Evolutionary conservation across 2,329 filamentous ascomycete genomes (phyloP).

Genomic region (Pseudogymnoascus sp.): DNA sequence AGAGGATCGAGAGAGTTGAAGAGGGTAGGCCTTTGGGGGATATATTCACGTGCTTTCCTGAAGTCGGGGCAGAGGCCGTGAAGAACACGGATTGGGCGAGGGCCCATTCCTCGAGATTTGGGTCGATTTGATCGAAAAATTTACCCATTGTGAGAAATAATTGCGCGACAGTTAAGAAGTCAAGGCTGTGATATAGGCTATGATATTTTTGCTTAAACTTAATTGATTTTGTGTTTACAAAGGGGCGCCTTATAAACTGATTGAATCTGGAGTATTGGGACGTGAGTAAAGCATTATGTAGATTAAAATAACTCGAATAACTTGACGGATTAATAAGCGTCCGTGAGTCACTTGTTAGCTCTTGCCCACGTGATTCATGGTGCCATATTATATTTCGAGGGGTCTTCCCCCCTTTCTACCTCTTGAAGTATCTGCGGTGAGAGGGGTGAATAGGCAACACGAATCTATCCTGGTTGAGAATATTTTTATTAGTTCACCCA

Average conservation of each 20-base stretch:
- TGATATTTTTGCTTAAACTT: not conserved
- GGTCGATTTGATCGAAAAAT: constrained; percentile 46
- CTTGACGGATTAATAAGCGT: not conserved
- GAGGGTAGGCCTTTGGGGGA: constrained; percentile 63
- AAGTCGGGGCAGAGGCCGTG: constrained; percentile 60
- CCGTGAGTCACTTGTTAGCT: constrained; percentile 2
- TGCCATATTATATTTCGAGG: not conserved
- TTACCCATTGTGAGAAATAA: constrained; percentile 41
- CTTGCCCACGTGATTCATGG: not conserved
- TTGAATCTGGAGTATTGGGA: not conserved
- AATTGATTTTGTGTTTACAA: not conserved
- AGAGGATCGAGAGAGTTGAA: constrained; percentile 52
- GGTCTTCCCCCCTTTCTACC: not conserved
- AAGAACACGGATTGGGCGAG: constrained; percentile 64
- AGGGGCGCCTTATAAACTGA: not conserved
- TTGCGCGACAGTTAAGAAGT: not conserved
- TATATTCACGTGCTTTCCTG: constrained; percentile 65
- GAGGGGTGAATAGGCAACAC: not conserved
- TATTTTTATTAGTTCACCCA: not conserved
- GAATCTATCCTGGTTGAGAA: not conserved
- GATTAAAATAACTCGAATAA: not conserved
- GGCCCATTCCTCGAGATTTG: constrained; percentile 53
- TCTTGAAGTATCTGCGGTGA: not conserved
- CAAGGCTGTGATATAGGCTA: not conserved
- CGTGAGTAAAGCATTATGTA: not conserved